Conservation (phyloP, 2,329 filamentous ascomycete genomes). For the Pyrenochaeta sp. region DNA sequence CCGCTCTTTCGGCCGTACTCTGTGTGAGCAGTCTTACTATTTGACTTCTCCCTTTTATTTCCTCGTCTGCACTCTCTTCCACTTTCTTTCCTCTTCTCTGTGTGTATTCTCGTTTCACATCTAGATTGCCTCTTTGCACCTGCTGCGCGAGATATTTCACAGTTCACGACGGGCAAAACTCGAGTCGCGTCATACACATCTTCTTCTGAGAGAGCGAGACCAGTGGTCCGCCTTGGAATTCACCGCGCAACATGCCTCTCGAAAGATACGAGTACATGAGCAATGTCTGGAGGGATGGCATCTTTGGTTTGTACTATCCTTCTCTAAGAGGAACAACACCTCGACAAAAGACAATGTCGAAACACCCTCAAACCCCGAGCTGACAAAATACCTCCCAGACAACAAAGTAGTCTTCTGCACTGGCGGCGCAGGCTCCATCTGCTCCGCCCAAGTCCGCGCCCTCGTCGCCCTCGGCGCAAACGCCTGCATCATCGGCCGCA, state of each 20-base stretch:
- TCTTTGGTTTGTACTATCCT: conserved; percentile 70
- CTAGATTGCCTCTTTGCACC: too few species aligned
- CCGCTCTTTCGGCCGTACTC: too few species aligned
- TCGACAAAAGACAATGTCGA: too few species aligned
- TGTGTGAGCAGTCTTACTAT: too few species aligned
- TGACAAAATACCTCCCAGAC: conserved; percentile 57
- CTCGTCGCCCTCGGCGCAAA: conserved; percentile 90
- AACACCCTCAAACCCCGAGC: background rate
- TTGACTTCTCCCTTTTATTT: too few species aligned
- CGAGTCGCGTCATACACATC: too few species aligned
- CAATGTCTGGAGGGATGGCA: conserved; percentile 82
- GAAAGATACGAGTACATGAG: conserved; percentile 79
- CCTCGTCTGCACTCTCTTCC: too few species aligned
- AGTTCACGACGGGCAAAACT: too few species aligned
- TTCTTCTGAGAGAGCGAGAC: conserved; percentile 6
- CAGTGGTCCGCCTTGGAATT: conserved; percentile 20
- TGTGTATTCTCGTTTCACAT: too few species aligned
- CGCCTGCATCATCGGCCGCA: conserved; percentile 92
- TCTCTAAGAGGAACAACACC: too few species aligned
- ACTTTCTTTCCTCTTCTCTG: too few species aligned
- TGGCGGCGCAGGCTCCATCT: conserved; percentile 91
- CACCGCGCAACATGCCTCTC: conserved; percentile 65
- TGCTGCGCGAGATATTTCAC: too few species aligned
- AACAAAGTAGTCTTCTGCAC: conserved; percentile 94
- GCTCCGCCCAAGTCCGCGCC: conserved; percentile 90